Evolutionary conservation across 129 eudicot genomes (phyloP), one percentile per base, ranked within the genome.

Genomic region (Daucus carota): DNA sequence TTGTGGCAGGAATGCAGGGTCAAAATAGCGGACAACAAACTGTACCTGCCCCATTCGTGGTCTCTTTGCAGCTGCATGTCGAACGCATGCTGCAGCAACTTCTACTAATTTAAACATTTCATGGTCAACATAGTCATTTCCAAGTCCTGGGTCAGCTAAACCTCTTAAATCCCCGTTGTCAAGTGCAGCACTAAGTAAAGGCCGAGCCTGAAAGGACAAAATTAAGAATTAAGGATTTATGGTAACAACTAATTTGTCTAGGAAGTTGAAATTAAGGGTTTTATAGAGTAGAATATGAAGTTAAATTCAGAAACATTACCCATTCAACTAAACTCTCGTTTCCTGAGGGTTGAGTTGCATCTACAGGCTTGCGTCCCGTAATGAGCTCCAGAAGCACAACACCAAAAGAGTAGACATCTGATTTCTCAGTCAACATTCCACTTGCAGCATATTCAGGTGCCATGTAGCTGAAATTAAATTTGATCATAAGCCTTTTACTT

Each of bases 381-480:
- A 92, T 88, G 68, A 92, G 86, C 87, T 92, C 98, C 83, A 92
- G 76, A 71, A 92, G 96, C 77, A 92, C 96, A 60, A 92, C 98
- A 47, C 98, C 98, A 67, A 78, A 92, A 0, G 98, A 92, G 76
- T 62, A 92, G 7, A 92, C 98, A 65, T 92, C 98, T 31, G 96
- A 92, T 83, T 89, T 92, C 40, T 90, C 98, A n/a, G 96, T 92
- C 86, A 92, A 81, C 78, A 88, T 90, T 38, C 98, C 98, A 80
- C 91, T 88, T 48, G 96, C 87, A 26, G 98, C 98, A 76, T 92
- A 92, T 80, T 92, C 98, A 77, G 98, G 98, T 66, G 98, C 98
- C 96, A 92, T 88, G 68, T 92, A 92, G 78, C 98, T 92, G 87
- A 79, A 83, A 81, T 15, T n/a, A 4, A 18, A 82, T 65, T 44